phyloP scores from a whole-genome alignment of 2,329 filamentous ascomycete genomes.

The Xylariaceae sp. region DNA sequence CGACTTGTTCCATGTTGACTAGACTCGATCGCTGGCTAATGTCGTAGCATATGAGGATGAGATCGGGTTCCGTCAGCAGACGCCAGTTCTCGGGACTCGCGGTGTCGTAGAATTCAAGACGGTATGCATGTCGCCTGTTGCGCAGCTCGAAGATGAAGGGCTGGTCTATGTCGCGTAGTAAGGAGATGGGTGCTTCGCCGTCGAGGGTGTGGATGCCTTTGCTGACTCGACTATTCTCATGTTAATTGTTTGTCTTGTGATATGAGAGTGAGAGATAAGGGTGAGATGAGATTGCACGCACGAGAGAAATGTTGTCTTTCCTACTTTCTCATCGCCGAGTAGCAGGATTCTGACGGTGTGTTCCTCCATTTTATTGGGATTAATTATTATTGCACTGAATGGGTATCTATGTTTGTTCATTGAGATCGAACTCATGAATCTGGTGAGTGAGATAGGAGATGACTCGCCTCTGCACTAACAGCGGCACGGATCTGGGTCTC shows the following conservation, averaged over 20 bases:
- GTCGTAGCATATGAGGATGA: slow-evolving; percentile 57
- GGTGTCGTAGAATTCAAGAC: slow-evolving; percentile 57
- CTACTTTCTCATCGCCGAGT: slow-evolving; percentile 54
- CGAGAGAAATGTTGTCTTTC: slow-evolving; percentile 59
- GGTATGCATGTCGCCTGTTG: slow-evolving; percentile 42
- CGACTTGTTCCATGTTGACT: slow-evolving; percentile 52
- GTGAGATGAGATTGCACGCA: slow-evolving; percentile 32
- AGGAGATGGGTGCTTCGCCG: slow-evolving; percentile 38
- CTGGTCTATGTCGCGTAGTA: slow-evolving; percentile 55
- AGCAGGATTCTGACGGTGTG: slow-evolving; percentile 49
- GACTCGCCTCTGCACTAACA: too few relatives aligned
- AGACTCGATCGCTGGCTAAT: slow-evolving; percentile 54
- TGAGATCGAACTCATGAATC: background rate
- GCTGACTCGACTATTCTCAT: slow-evolving; percentile 46
- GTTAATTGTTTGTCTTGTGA: slow-evolving; percentile 1
- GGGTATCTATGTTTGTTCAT: background rate
- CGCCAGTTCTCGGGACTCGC: slow-evolving; percentile 55
- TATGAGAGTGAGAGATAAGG: background rate
- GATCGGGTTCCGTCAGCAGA: slow-evolving; percentile 48
- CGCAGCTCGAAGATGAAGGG: slow-evolving; percentile 54
- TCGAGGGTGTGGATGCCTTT: slow-evolving; percentile 37
- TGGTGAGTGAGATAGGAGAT: background rate
- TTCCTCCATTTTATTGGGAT: slow-evolving; percentile 38
- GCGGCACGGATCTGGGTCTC: background rate
- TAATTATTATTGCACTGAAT: background rate